A percentile compares a stretch with the other conserved stretches of the same genome.
These are phyloP conservation scores for Silene noctiflora DNA, from an alignment of 179 eudicot genomes.

Conservation along the genomic window DNA sequence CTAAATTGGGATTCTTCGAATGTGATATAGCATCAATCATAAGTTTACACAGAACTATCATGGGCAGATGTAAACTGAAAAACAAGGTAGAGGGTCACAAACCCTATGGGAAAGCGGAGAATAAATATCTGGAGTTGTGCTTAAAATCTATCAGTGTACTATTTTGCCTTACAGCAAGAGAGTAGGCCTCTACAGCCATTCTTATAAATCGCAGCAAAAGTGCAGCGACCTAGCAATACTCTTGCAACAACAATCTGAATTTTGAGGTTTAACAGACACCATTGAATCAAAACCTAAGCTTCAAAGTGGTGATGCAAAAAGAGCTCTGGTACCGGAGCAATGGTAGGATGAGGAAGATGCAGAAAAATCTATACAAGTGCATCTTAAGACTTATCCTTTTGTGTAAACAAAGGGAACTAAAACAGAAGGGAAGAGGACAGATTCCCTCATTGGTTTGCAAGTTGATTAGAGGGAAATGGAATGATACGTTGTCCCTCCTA, in stretches of 20 bases:
- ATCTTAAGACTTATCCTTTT: not conserved
- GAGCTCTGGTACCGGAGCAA: not conserved
- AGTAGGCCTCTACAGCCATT: not conserved
- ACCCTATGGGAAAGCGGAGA: not conserved
- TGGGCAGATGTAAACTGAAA: not conserved
- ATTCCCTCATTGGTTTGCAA: not conserved
- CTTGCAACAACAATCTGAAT: not conserved
- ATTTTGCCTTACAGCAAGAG: not conserved
- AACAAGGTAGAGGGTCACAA: not conserved
- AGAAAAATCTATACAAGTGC: not conserved
- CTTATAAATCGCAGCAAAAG: not conserved
- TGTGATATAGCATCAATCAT: not conserved
- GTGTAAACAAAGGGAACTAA: not conserved
- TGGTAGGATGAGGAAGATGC: not conserved
- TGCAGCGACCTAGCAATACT: slow-evolving; percentile 9
- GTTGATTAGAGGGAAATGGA: not conserved
- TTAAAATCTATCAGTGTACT: not conserved
- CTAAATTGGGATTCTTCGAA: not conserved
- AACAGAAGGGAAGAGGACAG: not conserved
- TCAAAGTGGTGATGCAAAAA: not conserved
- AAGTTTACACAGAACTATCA: not conserved
- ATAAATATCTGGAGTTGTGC: not conserved
- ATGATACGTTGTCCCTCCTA: not conserved
- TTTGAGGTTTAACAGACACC: not conserved
- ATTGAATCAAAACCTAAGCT: not conserved